phyloP scores from a whole-genome alignment of 176 grass and related monocot genomes.

The Raddia guianensis region DNA sequence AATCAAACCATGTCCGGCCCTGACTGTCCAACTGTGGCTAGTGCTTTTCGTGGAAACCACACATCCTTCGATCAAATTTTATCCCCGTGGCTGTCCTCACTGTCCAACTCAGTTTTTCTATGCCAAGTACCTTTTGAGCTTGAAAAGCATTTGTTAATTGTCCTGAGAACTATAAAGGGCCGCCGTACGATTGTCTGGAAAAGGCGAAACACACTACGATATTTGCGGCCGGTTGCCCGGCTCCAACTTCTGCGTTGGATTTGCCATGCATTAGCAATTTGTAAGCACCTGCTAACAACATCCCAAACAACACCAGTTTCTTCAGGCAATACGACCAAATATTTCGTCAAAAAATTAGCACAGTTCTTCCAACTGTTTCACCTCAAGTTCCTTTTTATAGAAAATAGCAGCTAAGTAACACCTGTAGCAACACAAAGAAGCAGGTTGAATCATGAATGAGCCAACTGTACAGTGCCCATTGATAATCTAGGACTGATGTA shows the following conservation, averaged over 20 bases:
- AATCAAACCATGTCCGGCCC: no score
- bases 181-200: conserved; percentile 40
- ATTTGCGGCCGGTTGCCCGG: conserved; percentile 32
- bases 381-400: background rate
- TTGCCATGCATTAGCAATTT: conserved; percentile 7
- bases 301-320: background rate
- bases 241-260: conserved; percentile 31
- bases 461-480: conserved; percentile 43
- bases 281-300: conserved; percentile 7
- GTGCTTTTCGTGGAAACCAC: no score
- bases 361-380: background rate
- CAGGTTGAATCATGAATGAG: conserved; percentile 12
- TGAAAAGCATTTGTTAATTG: conserved; percentile 29
- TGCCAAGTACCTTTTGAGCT: conserved; percentile 34
- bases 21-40: no score
- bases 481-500: conserved; percentile 37
- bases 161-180: conserved; percentile 40
- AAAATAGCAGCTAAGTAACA: background rate
- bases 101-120: background rate
- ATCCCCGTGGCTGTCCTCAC: background rate
- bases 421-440: background rate
- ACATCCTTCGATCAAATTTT: no score
- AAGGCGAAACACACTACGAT: conserved; percentile 22
- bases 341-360: conserved; percentile 4
- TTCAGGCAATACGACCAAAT: background rate